These are phyloP conservation scores for Fusarium sp. DNA, from an alignment of 2,329 filamentous ascomycete species.

Conservation along the genomic window DNA sequence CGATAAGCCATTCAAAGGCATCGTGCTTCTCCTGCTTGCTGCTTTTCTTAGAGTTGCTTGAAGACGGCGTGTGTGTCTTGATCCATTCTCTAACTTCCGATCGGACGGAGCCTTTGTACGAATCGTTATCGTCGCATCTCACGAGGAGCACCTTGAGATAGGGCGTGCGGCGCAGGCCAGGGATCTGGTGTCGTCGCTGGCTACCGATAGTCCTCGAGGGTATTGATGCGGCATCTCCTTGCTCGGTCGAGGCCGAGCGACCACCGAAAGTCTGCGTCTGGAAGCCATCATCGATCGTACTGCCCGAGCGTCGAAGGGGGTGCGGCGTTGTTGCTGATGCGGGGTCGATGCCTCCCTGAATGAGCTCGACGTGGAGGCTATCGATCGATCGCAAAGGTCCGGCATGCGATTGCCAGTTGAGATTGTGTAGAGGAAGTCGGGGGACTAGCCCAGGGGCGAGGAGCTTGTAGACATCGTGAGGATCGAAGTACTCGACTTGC, in stretches of 20 bases:
- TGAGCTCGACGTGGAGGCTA: constrained; percentile 88
- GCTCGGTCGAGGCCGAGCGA: constrained; percentile 53
- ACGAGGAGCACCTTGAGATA: constrained; percentile 93
- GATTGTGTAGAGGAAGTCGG: constrained; percentile 86
- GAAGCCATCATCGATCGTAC: constrained; percentile 68
- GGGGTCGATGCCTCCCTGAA: constrained; percentile 69
- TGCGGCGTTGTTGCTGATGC: constrained; percentile 48
- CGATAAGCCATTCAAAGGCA: constrained; percentile 93
- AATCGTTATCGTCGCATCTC: constrained; percentile 94
- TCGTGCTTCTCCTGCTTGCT: constrained; percentile 92
- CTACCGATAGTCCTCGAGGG: constrained; percentile 49
- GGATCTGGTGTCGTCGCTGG: constrained; percentile 88
- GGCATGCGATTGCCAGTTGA: constrained; percentile 96
- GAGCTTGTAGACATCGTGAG: constrained; percentile 86
- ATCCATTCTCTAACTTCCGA: constrained; percentile 92
- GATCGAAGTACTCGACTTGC: constrained; percentile 95
- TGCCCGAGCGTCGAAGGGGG: constrained; percentile 47
- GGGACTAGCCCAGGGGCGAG: constrained; percentile 81
- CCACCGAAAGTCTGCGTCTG: constrained; percentile 66
- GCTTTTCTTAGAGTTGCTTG: constrained; percentile 64
- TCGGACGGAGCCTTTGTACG: constrained; percentile 84
- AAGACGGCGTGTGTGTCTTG: constrained; percentile 76
- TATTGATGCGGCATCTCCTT: constrained; percentile 50
- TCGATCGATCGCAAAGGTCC: constrained; percentile 93
- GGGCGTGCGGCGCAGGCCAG: constrained; percentile 89